A percentile compares a stretch with the other conserved stretches of the same genome.
These are phyloP conservation scores for Diaporthe sp. DNA, from an alignment of 2,329 filamentous ascomycete species.

Conservation along the genomic window DNA sequence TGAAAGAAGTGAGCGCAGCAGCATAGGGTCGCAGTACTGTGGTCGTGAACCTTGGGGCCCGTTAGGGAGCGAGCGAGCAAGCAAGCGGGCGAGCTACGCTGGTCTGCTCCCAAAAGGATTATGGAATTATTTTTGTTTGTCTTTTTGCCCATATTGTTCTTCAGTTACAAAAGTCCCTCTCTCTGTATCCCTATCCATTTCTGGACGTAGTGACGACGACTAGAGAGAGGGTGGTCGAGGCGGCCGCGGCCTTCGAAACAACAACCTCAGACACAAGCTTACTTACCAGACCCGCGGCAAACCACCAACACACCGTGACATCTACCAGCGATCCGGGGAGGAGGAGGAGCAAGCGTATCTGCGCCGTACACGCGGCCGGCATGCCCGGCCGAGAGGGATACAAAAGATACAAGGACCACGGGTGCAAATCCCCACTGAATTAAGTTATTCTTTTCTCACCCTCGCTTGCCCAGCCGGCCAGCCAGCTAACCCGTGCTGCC, in stretches of 20 bases:
- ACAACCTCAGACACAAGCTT: constrained; percentile 15
- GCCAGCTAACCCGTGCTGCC: too few species aligned
- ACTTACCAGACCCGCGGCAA: background rate
- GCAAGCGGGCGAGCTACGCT: background rate
- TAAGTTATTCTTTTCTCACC: background rate
- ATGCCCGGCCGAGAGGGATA: background rate
- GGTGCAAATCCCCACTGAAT: constrained; percentile 2
- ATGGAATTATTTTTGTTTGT: too few species aligned
- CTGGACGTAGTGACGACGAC: background rate
- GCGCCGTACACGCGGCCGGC: background rate
- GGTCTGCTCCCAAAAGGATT: background rate
- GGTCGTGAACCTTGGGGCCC: background rate
- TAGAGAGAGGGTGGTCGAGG: too few species aligned
- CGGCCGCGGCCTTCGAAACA: constrained; percentile 11
- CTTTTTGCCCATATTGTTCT: background rate
- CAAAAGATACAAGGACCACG: background rate
- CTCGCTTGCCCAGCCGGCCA: background rate
- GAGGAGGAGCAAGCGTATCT: background rate
- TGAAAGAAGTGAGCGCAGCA: constrained; percentile 39
- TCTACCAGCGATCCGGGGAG: background rate
- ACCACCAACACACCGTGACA: background rate
- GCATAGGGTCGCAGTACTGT: too few species aligned
- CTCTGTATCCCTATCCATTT: background rate
- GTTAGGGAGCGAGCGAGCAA: background rate
- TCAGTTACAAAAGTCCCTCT: background rate